Percentiles rank a stretch among this genome's conserved stretches.
Evolutionary conservation across 1,139 yeast genomes (phyloP).

Genomic region (Taiozyma onychis): DNA sequence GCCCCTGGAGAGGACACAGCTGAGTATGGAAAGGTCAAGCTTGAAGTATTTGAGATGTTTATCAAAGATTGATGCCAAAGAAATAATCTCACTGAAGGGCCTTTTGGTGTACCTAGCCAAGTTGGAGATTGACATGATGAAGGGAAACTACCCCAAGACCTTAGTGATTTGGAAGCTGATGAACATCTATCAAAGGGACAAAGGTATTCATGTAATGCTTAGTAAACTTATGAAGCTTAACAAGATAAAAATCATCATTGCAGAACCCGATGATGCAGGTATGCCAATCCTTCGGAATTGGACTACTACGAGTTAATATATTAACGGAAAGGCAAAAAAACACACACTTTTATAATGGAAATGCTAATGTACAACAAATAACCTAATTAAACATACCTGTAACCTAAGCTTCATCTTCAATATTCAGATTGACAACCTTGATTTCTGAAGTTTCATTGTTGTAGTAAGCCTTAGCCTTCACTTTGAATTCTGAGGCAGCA

Average conservation of each 20-base stretch:
- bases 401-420: constrained; percentile 22
- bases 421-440: constrained; percentile 28
- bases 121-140: constrained; percentile 20
- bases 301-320: background rate
- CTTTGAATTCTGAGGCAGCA: constrained; percentile 88
- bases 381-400: background rate
- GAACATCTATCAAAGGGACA: background rate
- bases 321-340: background rate
- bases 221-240: constrained; percentile 3
- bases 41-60: constrained; percentile 9
- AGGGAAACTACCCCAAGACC: background rate
- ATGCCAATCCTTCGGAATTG: background rate
- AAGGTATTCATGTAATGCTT: constrained; percentile 1
- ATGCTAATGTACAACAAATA: constrained; percentile 7
- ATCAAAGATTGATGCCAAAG: constrained; percentile 21
- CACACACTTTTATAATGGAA: background rate
- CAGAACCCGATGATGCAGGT: background rate
- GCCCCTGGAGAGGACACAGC: background rate
- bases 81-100: constrained; percentile 24
- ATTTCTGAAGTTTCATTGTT: constrained; percentile 43
- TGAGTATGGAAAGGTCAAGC: constrained; percentile 6
- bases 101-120: constrained; percentile 28
- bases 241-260: background rate
- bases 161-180: constrained; percentile 1
- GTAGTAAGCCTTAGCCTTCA: constrained; percentile 71